phyloP scores from a whole-genome alignment of 2,329 filamentous ascomycete species.

The Fusarium beomiforme region DNA sequence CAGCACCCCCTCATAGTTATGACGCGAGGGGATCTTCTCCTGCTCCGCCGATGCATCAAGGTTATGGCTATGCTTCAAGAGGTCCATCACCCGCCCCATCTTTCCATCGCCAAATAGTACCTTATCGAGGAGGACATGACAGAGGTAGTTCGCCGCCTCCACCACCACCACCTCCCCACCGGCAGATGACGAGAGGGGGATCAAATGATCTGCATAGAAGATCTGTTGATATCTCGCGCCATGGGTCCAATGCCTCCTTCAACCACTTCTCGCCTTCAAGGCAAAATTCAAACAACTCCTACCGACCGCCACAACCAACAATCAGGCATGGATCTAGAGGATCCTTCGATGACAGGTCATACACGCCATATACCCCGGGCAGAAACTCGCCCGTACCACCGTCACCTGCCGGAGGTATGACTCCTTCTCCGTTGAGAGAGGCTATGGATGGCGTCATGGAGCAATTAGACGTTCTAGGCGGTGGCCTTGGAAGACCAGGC shows the following conservation, averaged over 20 bases:
- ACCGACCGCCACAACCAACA: conserved; percentile 37
- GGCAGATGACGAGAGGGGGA: conserved; percentile 63
- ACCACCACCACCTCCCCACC: conserved; percentile 84
- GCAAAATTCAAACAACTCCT: conserved; percentile 54
- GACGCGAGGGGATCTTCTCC: conserved; percentile 48
- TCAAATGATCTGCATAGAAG: conserved; percentile 52
- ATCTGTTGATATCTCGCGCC: conserved; percentile 46
- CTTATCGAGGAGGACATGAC: conserved; percentile 41
- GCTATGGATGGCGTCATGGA: conserved; percentile 99
- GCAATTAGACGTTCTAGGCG: conserved; percentile 82
- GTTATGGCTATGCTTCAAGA: conserved; percentile 48
- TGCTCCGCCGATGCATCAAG: conserved; percentile 42
- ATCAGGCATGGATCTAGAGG: conserved; percentile 34
- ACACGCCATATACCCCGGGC: conserved; percentile 59
- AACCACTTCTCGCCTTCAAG: conserved; percentile 45
- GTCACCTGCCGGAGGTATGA: conserved; percentile 75
- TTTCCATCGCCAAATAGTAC: conserved; percentile 39
- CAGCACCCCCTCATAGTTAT: conserved; percentile 43
- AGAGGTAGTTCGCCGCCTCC: conserved; percentile 74
- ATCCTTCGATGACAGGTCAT: conserved; percentile 49
- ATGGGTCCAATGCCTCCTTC: conserved; percentile 50
- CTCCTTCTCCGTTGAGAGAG: conserved; percentile 89
- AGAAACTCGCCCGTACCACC: conserved; percentile 72
- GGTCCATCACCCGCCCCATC: conserved; percentile 52
- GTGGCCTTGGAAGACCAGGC: conserved; percentile 59